phyloP scores from a whole-genome alignment of 2,329 filamentous ascomycete species.

The Raffaelea deltoideospora region DNA sequence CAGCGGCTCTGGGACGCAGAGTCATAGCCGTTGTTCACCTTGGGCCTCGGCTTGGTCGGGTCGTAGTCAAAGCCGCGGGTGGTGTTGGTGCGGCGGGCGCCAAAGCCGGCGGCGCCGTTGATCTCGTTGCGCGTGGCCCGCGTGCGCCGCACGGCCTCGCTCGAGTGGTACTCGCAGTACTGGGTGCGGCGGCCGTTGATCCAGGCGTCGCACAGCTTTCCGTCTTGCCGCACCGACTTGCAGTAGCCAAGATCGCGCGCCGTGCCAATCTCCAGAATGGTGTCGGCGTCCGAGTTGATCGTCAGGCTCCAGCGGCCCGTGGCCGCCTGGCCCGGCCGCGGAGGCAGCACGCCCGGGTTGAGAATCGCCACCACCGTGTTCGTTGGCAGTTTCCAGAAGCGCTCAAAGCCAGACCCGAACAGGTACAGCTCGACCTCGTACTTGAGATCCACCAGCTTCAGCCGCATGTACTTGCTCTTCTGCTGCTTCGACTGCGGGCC shows the following conservation, averaged over 20 bases:
- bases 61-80: constrained; percentile 28
- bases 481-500: no score
- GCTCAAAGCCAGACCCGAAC: constrained; percentile 78
- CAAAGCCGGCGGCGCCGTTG: constrained; percentile 49
- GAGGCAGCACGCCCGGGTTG: constrained; percentile 84
- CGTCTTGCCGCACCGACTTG: constrained; percentile 71
- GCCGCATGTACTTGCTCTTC: constrained; percentile 55
- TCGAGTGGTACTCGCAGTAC: constrained; percentile 86
- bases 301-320: constrained; percentile 77
- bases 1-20: constrained; percentile 2
- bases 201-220: constrained; percentile 67
- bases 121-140: constrained; percentile 59
- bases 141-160: constrained; percentile 59
- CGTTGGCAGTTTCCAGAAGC: constrained; percentile 84
- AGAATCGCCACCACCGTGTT: constrained; percentile 88
- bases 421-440: constrained; percentile 87
- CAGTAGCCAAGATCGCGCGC: constrained; percentile 81
- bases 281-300: constrained; percentile 74
- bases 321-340: constrained; percentile 56
- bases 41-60: constrained; percentile 20
- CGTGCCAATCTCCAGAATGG: constrained; percentile 74
- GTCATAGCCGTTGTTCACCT: background rate
- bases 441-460: constrained; percentile 74
- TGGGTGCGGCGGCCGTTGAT: constrained; percentile 78
- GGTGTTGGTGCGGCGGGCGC: constrained; percentile 32